Percentiles rank a stretch among this genome's conserved stretches.
phyloP scores from a whole-genome alignment of 139 green algal species.

The Chlorella sp. region DNA sequence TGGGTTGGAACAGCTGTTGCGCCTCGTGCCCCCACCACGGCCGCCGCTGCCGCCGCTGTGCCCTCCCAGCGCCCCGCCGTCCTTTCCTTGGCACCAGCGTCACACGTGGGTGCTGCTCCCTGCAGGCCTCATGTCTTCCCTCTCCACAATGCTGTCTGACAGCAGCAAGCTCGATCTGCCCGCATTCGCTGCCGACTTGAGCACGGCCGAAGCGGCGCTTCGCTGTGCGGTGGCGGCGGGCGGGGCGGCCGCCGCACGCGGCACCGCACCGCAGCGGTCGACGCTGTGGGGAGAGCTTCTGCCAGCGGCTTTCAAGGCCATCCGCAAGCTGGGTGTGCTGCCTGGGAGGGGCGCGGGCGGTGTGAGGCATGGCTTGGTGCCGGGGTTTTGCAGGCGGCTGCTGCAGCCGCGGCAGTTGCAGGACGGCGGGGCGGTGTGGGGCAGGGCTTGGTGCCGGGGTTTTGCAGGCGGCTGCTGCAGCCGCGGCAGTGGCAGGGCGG shows the following conservation, averaged over 20 bases:
- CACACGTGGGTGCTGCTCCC: background rate
- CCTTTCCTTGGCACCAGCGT: no score
- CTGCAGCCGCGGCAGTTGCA: no score
- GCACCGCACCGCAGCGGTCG: conserved; percentile 1
- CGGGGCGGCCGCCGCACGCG: background rate
- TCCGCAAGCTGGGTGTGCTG: conserved; percentile 21
- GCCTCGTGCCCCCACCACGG: no score
- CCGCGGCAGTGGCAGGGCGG: background rate
- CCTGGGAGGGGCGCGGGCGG: background rate
- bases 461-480: background rate
- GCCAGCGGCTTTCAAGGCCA: conserved; percentile 11
- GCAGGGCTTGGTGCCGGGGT: background rate
- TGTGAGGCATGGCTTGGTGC: background rate
- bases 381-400: background rate
- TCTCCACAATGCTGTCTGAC: conserved; percentile 18
- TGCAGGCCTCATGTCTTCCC: conserved; percentile 12
- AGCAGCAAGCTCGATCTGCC: conserved; percentile 10
- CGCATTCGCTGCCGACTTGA: background rate
- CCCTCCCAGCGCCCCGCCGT: no score
- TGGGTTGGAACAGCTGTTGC: no score
- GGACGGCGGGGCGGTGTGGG: background rate
- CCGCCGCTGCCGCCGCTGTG: no score
- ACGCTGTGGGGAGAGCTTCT: conserved; percentile 24
- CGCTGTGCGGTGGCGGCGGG: conserved; percentile 3
- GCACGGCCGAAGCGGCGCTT: conserved; percentile 1